Evolutionary conservation across 805 yeast species (phyloP).

Genomic region (Lipomyces starkeyi): DNA sequence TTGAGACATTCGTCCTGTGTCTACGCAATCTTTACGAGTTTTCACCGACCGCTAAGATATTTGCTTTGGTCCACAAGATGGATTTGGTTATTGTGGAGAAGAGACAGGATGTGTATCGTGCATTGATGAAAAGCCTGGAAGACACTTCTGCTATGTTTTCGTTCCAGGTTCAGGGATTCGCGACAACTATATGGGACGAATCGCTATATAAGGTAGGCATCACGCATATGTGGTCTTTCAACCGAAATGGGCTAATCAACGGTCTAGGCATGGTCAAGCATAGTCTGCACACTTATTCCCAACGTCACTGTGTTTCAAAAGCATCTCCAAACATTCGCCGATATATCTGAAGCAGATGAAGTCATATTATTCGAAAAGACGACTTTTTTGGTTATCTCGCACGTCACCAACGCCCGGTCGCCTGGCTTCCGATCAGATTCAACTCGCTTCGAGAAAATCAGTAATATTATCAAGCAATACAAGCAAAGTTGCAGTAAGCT

Average conservation of each 20-base stretch:
- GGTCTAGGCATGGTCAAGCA: constrained; percentile 83
- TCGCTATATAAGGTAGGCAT: constrained; percentile 67
- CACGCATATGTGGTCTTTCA: neutral
- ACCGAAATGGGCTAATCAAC: neutral
- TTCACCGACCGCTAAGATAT: constrained; percentile 89
- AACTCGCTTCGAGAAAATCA: constrained; percentile 89
- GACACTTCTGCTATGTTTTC: constrained; percentile 58
- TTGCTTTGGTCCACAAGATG: constrained; percentile 93
- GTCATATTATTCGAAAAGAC: constrained; percentile 91
- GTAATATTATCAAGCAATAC: constrained; percentile 90
- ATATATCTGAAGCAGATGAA: constrained; percentile 81
- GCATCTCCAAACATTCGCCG: constrained; percentile 73
- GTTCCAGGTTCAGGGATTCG: constrained; percentile 65
- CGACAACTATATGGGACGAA: constrained; percentile 98
- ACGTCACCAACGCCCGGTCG: constrained; percentile 42
- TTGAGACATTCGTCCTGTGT: constrained; percentile 86
- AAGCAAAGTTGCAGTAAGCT: constrained; percentile 90
- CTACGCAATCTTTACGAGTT: constrained; percentile 79
- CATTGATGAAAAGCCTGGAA: constrained; percentile 82
- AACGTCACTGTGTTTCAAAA: constrained; percentile 82
- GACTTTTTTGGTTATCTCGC: constrained; percentile 81
- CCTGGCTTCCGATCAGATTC: constrained; percentile 64
- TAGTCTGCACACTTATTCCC: constrained; percentile 93
- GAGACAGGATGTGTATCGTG: constrained; percentile 66
- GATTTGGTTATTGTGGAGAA: constrained; percentile 65